Base-by-base conservation (phyloP, 805 yeast species). In the Candida methanosorbosa region DNA sequence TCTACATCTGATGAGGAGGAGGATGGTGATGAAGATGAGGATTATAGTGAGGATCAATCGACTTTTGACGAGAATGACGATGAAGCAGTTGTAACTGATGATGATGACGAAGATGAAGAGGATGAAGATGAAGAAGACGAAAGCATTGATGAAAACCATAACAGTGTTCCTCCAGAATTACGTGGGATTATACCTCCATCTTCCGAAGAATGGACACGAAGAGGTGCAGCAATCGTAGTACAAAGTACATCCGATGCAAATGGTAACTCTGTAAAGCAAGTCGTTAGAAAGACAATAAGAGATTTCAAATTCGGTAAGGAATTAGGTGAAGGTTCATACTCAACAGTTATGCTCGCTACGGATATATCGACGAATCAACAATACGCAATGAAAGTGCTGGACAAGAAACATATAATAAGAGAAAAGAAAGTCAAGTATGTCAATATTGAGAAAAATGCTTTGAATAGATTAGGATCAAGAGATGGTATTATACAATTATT, bases 291-390 rank as follows among this genome's bases (percentile, higher is more conserved):
- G 48, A 59, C 79, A 16, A 92, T 86, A 18, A 77, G 78, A 44
- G 97, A 92, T 56, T 92, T 88, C 56, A 78, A 76, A 44, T 78
- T 92, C 48, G 95, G 95, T 13, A 77, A 82, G 25, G 78, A 79
- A 19, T 67, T 92, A 14, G 99, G 99, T 2, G 95, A 87, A 55
- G 99, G 99, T 2, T 86, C 97, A 3, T 92, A 90, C 53, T 88
- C 97, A 4, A 86, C 95, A 0, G 99, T 90, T 9, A 79, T 78
- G 42, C 76, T 86, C 37, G 98, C 95, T 1, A 66, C 80, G 2
- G 98, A 90, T 50, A 50, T 70, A 13, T 72, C 75, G 41, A 78
- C 81, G 9, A 63, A 73, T 47, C 56, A 66, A 52, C 57, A 75
- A 59, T 83, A 78, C 52, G 94, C 94, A 2, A 79, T 83, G 9